Percentiles rank a stretch among this genome's conserved stretches.
Conservation (phyloP, 495 filamentous ascomycete genomes). For the Bacidia gigantensis region DNA sequence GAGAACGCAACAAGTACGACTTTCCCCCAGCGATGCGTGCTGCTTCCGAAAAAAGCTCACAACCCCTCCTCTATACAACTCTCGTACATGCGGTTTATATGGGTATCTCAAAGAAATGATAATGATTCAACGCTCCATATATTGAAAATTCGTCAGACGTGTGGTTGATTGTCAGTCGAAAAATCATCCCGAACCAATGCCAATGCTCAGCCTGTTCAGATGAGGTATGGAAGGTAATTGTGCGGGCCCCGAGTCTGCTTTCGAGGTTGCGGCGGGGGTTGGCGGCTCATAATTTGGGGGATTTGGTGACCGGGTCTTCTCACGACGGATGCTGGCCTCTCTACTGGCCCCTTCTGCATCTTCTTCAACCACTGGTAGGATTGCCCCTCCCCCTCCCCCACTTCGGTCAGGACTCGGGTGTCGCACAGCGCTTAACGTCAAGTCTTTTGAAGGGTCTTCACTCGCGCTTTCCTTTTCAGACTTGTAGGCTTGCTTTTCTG, state of each 20-base stretch:
- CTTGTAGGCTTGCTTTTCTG: conserved; percentile 33
- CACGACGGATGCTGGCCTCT: conserved; percentile 17
- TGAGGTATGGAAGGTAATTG: conserved; percentile 14
- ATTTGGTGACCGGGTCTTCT: conserved; percentile 1
- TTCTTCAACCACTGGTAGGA: conserved; percentile 89
- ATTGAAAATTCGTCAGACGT: not conserved
- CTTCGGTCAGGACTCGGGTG: conserved; percentile 41
- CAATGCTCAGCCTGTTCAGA: conserved; percentile 15
- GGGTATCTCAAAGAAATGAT: conserved; percentile 4
- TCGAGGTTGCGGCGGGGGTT: conserved; percentile 28
- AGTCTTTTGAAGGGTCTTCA: conserved; percentile 38
- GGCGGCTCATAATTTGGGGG: not conserved
- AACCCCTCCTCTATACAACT: not conserved
- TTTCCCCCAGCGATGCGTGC: too few relatives aligned
- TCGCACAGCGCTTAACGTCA: conserved; percentile 37
- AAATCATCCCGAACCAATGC: not conserved
- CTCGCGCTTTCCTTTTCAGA: conserved; percentile 34
- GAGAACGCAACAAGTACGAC: too few relatives aligned
- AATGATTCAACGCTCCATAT: not conserved
- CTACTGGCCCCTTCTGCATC: conserved; percentile 64
- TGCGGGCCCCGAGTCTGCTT: conserved; percentile 18
- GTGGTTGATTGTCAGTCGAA: not conserved
- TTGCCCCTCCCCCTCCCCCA: conserved; percentile 40
- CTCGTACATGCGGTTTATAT: not conserved
- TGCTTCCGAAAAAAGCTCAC: not conserved